phyloP scores from a whole-genome alignment of 2,329 filamentous ascomycete species.

The Catunica adiposa region DNA sequence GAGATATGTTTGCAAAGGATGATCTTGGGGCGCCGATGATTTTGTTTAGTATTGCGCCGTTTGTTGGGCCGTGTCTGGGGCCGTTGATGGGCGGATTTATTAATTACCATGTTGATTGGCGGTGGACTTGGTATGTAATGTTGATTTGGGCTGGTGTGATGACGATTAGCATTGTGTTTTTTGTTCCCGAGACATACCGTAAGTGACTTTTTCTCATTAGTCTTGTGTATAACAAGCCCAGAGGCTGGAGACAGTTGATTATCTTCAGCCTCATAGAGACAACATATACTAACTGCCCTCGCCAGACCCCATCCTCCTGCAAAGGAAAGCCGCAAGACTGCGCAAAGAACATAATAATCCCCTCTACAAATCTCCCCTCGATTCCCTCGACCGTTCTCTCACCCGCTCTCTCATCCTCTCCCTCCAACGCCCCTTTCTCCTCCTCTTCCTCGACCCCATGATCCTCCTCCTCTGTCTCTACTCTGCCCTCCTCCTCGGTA shows the following conservation, averaged over 20 bases:
- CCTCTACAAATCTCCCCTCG: slow-evolving; percentile 60
- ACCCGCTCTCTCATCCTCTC: slow-evolving; percentile 39
- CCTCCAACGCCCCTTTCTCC: slow-evolving; percentile 55
- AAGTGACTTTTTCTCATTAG: too few relatives aligned
- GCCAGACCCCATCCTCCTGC: slow-evolving; percentile 50
- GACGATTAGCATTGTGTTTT: slow-evolving; percentile 44
- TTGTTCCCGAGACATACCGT: slow-evolving; percentile 81
- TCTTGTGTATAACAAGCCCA: too few relatives aligned
- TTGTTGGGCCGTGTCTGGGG: slow-evolving; percentile 43
- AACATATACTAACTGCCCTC: not conserved
- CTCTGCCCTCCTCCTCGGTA: slow-evolving; percentile 69
- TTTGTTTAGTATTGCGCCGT: slow-evolving; percentile 52
- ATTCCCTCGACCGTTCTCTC: slow-evolving; percentile 55
- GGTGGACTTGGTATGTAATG: slow-evolving; percentile 73
- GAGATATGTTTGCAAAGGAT: slow-evolving; percentile 55
- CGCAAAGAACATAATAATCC: slow-evolving; percentile 64
- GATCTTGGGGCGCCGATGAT: slow-evolving; percentile 71
- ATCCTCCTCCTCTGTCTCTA: slow-evolving; percentile 66
- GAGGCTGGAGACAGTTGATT: too few relatives aligned
- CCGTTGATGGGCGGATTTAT: slow-evolving; percentile 63
- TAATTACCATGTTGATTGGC: slow-evolving; percentile 56
- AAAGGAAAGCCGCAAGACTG: slow-evolving; percentile 51
- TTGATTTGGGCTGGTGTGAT: slow-evolving; percentile 63
- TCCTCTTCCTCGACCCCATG: slow-evolving; percentile 74
- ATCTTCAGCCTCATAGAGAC: not conserved